Evolutionary conservation across 2,329 filamentous ascomycete genomes (phyloP), one percentile per base, ranked within the genome.

Genomic region (Metarhizium album): DNA sequence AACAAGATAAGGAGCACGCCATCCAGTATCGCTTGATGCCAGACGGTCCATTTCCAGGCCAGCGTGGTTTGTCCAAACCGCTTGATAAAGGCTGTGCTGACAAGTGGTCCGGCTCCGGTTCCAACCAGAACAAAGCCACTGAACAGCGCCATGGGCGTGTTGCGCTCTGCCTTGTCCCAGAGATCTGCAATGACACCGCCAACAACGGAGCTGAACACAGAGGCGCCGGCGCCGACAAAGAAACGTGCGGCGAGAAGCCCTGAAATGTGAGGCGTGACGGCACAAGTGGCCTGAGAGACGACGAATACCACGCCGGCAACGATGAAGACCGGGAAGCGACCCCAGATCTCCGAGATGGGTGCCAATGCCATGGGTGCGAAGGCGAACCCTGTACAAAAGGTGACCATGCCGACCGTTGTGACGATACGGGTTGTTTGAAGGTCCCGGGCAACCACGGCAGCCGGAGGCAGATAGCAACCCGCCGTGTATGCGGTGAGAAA

Each of bases 181-280:
- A 95, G 79, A 61, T 96, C 90, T 47, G 86, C 85, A 40, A 96
- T 84, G 3, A 96, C 86, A 3, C 90, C 90, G n/a, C 90, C 90
- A 0, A 95, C 85, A 76, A 95, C 90, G 22, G 88, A 93, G 43
- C 85, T 89, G 62, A 94, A 95, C 0, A 76, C 82, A 46, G 83
- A 89, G 5, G 80, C 84, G 6, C 86, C 87, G n/a, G 82, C 80
- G 1, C 90, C 90, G 9, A 82, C 78, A 45, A 93, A 74, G 62
- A 95, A 86, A 1, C 90, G 79, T 0, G 83, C 79, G 2, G 90
- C 68, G 0, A 95, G 65, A 77, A 95, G 86, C 2, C 86, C 88
- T 0, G 78, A 79, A 55, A 87, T 80, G 2, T 79, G 79, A 0
- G 74, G 72, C 5, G 88, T 86, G 0, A 87, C 72, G 4, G 86